These are phyloP conservation scores for Exsudoporus frostii DNA, from an alignment of 768 basidiomycete genomes.

Conservation along the genomic window DNA sequence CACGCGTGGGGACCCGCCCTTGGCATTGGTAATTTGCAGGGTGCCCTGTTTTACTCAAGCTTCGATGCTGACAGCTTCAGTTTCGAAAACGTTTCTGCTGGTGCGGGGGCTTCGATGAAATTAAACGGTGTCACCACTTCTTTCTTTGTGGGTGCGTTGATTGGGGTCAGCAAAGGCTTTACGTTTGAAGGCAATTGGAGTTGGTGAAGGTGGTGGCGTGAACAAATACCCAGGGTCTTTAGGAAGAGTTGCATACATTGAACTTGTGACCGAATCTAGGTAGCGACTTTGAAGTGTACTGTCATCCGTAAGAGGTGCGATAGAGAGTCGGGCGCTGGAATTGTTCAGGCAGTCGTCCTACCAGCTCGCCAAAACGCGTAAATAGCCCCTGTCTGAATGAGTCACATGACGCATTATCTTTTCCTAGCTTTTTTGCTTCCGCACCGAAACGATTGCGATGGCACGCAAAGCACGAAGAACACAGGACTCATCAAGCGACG, in stretches of 20 bases:
- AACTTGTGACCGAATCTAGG: too few species aligned
- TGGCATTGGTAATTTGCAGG: background rate
- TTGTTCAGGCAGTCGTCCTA: too few species aligned
- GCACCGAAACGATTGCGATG: conserved; percentile 7
- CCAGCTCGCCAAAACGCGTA: too few species aligned
- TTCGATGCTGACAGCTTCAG: background rate
- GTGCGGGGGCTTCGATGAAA: background rate
- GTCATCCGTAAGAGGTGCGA: background rate
- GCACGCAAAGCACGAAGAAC: conserved; percentile 12
- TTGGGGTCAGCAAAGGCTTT: background rate
- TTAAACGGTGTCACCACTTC: background rate
- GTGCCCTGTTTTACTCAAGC: background rate
- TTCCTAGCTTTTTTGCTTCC: background rate
- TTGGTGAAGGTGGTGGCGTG: background rate
- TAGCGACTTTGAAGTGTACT: background rate
- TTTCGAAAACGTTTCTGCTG: background rate
- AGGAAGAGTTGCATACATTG: background rate
- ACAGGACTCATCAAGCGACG: conserved; percentile 30
- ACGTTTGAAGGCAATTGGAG: background rate
- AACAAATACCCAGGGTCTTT: background rate
- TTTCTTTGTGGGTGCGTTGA: background rate
- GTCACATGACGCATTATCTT: background rate
- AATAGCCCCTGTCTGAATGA: background rate
- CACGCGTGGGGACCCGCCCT: conserved; percentile 1
- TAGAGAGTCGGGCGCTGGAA: too few species aligned